Evolutionary conservation across 768 basidiomycete species (phyloP).

Genomic region (Pulveroboletus sp.): DNA sequence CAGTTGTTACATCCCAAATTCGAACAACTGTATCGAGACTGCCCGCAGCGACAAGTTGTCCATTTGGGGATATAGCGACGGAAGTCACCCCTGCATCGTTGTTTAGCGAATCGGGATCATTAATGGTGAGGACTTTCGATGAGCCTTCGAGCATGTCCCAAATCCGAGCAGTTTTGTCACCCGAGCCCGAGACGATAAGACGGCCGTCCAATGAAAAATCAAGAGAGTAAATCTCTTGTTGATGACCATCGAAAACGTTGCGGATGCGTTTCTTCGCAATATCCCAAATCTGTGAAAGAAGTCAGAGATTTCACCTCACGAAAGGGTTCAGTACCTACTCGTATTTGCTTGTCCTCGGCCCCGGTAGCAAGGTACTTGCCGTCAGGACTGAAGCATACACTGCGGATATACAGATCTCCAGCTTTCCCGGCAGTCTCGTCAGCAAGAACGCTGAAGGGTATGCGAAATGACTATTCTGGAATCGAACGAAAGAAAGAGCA

Average conservation of each 20-base stretch:
- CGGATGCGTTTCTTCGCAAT: conserved; percentile 76
- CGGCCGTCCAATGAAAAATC: conserved; percentile 87
- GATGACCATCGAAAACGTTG: conserved; percentile 82
- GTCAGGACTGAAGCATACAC: conserved; percentile 75
- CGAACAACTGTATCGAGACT: conserved; percentile 73
- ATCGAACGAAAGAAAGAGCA: not conserved
- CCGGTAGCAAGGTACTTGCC: conserved; percentile 71
- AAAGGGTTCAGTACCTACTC: conserved; percentile 47
- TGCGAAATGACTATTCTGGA: conserved; percentile 8
- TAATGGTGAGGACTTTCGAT: conserved; percentile 36
- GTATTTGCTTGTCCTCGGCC: conserved; percentile 89
- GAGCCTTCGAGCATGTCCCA: conserved; percentile 53
- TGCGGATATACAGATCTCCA: conserved; percentile 86
- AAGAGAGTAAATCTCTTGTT: conserved; percentile 91
- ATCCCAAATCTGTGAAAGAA: conserved; percentile 77
- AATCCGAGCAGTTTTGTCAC: conserved; percentile 66
- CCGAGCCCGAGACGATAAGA: conserved; percentile 85
- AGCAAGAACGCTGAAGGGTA: conserved; percentile 54
- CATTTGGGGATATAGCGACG: conserved; percentile 76
- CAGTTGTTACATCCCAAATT: conserved; percentile 73
- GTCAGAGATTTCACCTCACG: conserved; percentile 2
- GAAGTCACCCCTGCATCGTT: conserved; percentile 70
- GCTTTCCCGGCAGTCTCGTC: conserved; percentile 71
- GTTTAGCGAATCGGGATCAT: conserved; percentile 47
- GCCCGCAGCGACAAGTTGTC: conserved; percentile 61